A percentile compares a stretch with the other conserved stretches of the same genome.
phyloP scores from a whole-genome alignment of 2,329 filamentous ascomycete genomes.

The Tolypocladium capitatum region DNA sequence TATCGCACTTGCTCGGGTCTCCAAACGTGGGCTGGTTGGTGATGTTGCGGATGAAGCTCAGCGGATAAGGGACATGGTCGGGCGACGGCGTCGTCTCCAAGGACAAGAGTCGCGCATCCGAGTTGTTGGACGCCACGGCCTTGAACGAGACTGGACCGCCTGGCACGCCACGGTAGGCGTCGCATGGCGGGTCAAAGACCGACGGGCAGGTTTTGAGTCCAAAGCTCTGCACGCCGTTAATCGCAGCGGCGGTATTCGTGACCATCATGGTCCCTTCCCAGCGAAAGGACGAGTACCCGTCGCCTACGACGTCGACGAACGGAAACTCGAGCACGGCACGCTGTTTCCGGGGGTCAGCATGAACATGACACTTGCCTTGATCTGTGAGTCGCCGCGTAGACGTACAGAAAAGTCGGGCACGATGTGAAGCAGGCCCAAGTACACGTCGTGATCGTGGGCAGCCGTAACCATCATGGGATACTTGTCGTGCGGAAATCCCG shows the following conservation, averaged over 20 bases:
- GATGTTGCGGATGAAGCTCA: constrained; percentile 33
- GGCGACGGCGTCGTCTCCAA: constrained; percentile 3
- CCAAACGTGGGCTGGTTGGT: constrained; percentile 39
- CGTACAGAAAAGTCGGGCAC: not conserved
- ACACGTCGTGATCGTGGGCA: constrained; percentile 37
- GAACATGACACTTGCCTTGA: not conserved
- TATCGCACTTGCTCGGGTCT: constrained; percentile 26
- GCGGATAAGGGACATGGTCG: constrained; percentile 15
- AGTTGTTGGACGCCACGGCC: constrained; percentile 11
- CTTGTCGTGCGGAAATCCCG: constrained; percentile 33
- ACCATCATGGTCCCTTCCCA: constrained; percentile 35
- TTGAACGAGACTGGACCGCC: constrained; percentile 5
- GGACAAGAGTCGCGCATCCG: constrained; percentile 2
- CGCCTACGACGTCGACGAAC: constrained; percentile 38
- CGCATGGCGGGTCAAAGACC: constrained; percentile 31
- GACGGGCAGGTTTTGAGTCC: constrained; percentile 29
- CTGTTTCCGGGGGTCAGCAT: constrained; percentile 18
- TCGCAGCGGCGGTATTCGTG: constrained; percentile 27
- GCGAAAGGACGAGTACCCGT: constrained; percentile 36
- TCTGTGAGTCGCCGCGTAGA: not conserved
- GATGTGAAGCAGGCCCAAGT: not conserved
- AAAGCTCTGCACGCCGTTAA: constrained; percentile 31
- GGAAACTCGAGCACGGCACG: constrained; percentile 39
- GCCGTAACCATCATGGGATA: constrained; percentile 40
- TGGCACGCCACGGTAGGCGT: constrained; percentile 25